These are phyloP conservation scores for Amanita rimosa DNA, from an alignment of 768 basidiomycete genomes.

Conservation along the genomic window DNA sequence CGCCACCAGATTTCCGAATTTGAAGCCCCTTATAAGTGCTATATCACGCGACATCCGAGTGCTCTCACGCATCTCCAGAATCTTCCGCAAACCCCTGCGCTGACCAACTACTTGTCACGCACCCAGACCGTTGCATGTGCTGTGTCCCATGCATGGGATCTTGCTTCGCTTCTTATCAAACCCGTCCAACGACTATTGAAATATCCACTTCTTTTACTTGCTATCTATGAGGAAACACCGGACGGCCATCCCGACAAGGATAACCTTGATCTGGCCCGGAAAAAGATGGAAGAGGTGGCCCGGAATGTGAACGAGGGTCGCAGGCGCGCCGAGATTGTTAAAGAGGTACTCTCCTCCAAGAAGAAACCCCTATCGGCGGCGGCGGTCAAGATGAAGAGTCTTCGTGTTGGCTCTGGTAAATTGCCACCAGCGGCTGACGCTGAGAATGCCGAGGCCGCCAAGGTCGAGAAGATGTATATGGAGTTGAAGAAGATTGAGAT, in stretches of 20 bases:
- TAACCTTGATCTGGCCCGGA: slow-evolving; percentile 39
- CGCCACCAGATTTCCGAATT: slow-evolving; percentile 49
- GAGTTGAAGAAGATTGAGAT: slow-evolving; percentile 45
- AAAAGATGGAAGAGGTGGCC: slow-evolving; percentile 61
- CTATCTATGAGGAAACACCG: slow-evolving; percentile 68
- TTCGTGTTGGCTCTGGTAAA: slow-evolving; percentile 21
- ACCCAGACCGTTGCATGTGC: slow-evolving; percentile 57
- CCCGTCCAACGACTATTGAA: slow-evolving; percentile 95
- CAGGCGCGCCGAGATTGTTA: slow-evolving; percentile 67
- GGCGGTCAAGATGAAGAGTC: slow-evolving; percentile 50
- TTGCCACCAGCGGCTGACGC: slow-evolving; percentile 9
- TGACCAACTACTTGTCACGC: slow-evolving; percentile 54
- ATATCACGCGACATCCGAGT: slow-evolving; percentile 70
- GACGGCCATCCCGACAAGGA: slow-evolving; percentile 57
- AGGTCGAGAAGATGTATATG: slow-evolving; percentile 42
- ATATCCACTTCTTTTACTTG: slow-evolving; percentile 76
- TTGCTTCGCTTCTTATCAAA: slow-evolving; percentile 90
- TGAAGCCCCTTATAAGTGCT: slow-evolving; percentile 63
- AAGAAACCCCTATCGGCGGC: slow-evolving; percentile 35
- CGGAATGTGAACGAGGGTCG: slow-evolving; percentile 71
- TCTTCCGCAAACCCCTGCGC: slow-evolving; percentile 39
- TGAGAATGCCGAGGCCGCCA: slow-evolving; percentile 30
- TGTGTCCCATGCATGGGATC: slow-evolving; percentile 84
- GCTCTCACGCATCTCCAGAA: slow-evolving; percentile 58
- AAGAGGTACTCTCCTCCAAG: slow-evolving; percentile 50